Evolutionary conservation across 1,284 basidiomycete species (phyloP).

Genomic region (Termitomyces sp.): DNA sequence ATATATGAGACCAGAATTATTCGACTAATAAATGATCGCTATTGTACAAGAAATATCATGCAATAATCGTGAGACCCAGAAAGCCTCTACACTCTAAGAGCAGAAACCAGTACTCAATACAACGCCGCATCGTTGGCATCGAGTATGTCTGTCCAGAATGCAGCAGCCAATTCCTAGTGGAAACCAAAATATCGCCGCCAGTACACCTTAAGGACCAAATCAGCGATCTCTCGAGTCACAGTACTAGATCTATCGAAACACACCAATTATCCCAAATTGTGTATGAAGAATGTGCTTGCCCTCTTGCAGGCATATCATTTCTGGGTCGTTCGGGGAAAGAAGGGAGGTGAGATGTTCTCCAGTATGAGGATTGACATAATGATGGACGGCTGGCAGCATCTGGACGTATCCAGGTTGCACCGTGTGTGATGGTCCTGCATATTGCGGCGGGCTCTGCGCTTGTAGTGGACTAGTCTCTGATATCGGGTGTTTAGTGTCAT

Average conservation of each 20-base stretch:
- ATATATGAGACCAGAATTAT: neutral
- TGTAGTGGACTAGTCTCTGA: conserved; percentile 5
- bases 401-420: conserved; percentile 21
- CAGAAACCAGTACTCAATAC: conserved; percentile 36
- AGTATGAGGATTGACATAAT: conserved; percentile 41
- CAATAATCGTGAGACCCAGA: neutral
- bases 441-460: neutral
- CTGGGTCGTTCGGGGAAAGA: conserved; percentile 69
- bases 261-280: conserved; percentile 63
- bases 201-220: conserved; percentile 46
- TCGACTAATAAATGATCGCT: neutral
- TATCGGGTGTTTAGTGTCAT: conserved; percentile 18
- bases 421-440: conserved; percentile 27
- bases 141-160: conserved; percentile 62
- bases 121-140: conserved; percentile 53
- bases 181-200: conserved; percentile 80
- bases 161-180: conserved; percentile 72
- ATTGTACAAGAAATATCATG: neutral
- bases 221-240: neutral
- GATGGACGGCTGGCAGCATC: conserved; percentile 33
- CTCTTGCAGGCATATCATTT: conserved; percentile 76
- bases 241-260: conserved; percentile 25
- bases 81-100: conserved; percentile 1
- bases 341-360: conserved; percentile 37
- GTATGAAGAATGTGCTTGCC: conserved; percentile 60